Evolutionary conservation across 371 early-diverging fungal genomes (phyloP), one percentile per base, ranked within the genome.

Genomic region (Rhizopus delemar): DNA sequence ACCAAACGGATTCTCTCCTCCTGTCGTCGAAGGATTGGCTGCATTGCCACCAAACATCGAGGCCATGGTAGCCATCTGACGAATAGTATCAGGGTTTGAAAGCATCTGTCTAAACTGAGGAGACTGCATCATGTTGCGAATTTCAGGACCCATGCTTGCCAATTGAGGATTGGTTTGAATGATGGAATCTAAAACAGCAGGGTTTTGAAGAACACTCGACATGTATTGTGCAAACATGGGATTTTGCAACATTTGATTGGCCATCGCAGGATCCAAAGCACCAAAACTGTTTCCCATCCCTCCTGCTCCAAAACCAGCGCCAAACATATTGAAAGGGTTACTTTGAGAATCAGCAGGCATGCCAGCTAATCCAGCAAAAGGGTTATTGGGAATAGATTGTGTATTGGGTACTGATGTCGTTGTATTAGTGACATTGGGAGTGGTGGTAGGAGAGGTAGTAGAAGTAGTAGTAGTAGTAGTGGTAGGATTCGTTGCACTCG

Each of bases 41-140:
- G 22, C 22, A 22, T 2, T 22, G 22, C 75, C 60, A 8, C 69
- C 69, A 48, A 86, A 85, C 84, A 89, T 85, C 1, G 86, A 73
- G 16, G 82, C 83, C 89, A 93, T 86, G 59, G 86, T 81, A 52
- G 92, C 89, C 77, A 92, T 88, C 53, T 80, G 78, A 38, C 90
- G 85, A 66, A 95, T 71, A 58, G 88, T 70, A 39, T 94, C 85
- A 28, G 96, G 96, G 71, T 95, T 90, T 56, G 91, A 65, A 61
- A 94, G 81, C 88, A 95, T 90, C 36, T 88, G 84, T 69, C 91
- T 82, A 60, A 95, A 91, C 62, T 89, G 87, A 0, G 93, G 93
- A 53, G 88, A 83, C 49, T 80, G 83, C 70, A 92, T 79, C 85
- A 89, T 86, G 63, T 83, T 79, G 46, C 94, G 88, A 70, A 94